These are phyloP conservation scores for Arachnopeziza araneosa DNA, from an alignment of 2,329 filamentous ascomycete species.

Conservation along the genomic window DNA sequence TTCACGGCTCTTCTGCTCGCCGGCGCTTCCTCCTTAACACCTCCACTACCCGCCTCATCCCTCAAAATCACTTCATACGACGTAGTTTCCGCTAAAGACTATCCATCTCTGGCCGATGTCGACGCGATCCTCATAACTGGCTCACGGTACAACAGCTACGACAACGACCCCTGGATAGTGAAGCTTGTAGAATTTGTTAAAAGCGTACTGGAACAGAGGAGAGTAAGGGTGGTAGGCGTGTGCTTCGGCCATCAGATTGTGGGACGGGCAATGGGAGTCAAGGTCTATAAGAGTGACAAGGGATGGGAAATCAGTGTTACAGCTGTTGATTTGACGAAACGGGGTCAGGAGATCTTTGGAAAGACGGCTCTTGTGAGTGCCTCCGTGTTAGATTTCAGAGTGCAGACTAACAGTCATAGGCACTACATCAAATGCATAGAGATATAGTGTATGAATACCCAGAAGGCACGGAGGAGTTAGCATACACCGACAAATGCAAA, in stretches of 20 bases:
- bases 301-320: slow-evolving; percentile 83
- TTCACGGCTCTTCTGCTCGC: slow-evolving; percentile 12
- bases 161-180: slow-evolving; percentile 69
- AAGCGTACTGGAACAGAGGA: slow-evolving; percentile 50
- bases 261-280: slow-evolving; percentile 62
- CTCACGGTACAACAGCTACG: slow-evolving; percentile 67
- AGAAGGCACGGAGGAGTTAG: slow-evolving; percentile 54
- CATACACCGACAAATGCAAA: slow-evolving; percentile 58
- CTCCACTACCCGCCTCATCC: slow-evolving; percentile 27
- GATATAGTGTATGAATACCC: slow-evolving; percentile 68
- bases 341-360: slow-evolving; percentile 68
- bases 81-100: slow-evolving; percentile 61
- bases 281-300: slow-evolving; percentile 58
- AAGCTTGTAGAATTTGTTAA: slow-evolving; percentile 65
- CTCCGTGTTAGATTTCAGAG: background rate
- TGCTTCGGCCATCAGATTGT: slow-evolving; percentile 89
- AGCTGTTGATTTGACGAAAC: slow-evolving; percentile 59
- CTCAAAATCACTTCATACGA: slow-evolving; percentile 52
- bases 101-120: slow-evolving; percentile 67
- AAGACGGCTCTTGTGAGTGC: slow-evolving; percentile 49
- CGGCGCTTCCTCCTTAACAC: slow-evolving; percentile 27
- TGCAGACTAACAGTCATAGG: slow-evolving; percentile 39
- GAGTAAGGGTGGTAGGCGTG: slow-evolving; percentile 69
- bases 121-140: slow-evolving; percentile 83
- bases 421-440: slow-evolving; percentile 80